Conservation (phyloP, 805 yeast species). For the Myxozyma lipomycoides region DNA sequence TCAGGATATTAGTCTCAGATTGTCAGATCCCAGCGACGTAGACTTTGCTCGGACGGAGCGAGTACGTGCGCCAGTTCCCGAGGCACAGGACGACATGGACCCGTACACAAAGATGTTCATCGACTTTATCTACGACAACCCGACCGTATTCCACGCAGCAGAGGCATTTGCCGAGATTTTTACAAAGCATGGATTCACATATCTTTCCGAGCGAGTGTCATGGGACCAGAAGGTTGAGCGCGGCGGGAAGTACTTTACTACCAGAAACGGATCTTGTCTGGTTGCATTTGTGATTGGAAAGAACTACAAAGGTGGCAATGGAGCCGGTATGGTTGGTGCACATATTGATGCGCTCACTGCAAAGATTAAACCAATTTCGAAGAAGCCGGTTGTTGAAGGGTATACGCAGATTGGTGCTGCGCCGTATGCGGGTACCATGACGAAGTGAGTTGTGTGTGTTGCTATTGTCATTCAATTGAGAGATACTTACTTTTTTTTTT, state of each 20-base stretch:
- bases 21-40: background rate
- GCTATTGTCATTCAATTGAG: background rate
- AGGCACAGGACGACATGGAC: background rate
- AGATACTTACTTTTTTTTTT: slow-evolving; percentile 1
- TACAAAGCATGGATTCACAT: slow-evolving; percentile 52
- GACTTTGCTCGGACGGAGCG: background rate
- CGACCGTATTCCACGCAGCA: slow-evolving; percentile 67
- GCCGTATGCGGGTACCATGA: slow-evolving; percentile 68
- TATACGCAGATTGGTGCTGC: slow-evolving; percentile 76
- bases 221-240: slow-evolving; percentile 38
- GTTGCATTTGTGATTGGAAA: slow-evolving; percentile 82
- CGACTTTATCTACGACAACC: slow-evolving; percentile 6
- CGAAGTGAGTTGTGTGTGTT: too few species aligned
- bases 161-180: slow-evolving; percentile 52
- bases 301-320: slow-evolving; percentile 55
- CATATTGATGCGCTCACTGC: slow-evolving; percentile 53
- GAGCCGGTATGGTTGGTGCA: slow-evolving; percentile 48
- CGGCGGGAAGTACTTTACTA: slow-evolving; percentile 50
- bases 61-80: background rate
- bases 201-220: slow-evolving; percentile 52
- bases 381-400: slow-evolving; percentile 39
- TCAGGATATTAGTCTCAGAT: too few species aligned
- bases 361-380: slow-evolving; percentile 7
- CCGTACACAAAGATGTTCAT: slow-evolving; percentile 3
- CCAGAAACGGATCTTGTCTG: slow-evolving; percentile 82